Conservation (phyloP, 2,329 filamentous ascomycete species). For the Calonectria pseudoturangicola region DNA sequence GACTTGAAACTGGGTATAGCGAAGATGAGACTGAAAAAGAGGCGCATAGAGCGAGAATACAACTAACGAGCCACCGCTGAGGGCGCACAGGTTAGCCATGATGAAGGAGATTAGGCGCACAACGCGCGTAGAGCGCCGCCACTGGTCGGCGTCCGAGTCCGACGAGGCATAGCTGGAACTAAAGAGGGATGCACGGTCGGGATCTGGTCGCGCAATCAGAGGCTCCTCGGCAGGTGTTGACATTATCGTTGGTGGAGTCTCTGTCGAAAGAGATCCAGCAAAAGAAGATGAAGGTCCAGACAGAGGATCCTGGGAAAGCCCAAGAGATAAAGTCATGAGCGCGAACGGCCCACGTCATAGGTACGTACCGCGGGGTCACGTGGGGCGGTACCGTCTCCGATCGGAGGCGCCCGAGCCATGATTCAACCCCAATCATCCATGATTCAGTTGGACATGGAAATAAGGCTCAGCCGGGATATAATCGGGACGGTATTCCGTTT, state of each 20-base stretch:
- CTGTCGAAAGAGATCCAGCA: background rate
- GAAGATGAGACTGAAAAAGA: conserved; percentile 88
- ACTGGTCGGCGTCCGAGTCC: conserved; percentile 47
- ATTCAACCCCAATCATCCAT: conserved; percentile 9
- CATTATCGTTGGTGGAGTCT: conserved; percentile 43
- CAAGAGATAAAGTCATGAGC: conserved; percentile 22
- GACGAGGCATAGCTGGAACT: conserved; percentile 51
- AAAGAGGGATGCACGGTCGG: conserved; percentile 51
- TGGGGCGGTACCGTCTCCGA: background rate
- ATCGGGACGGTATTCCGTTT: background rate
- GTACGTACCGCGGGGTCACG: conserved; percentile 32
- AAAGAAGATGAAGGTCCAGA: conserved; percentile 2
- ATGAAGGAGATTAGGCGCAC: conserved; percentile 70
- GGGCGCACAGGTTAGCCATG: conserved; percentile 72
- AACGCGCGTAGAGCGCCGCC: conserved; percentile 55
- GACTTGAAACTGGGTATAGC: conserved; percentile 93
- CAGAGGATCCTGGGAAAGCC: conserved; percentile 33
- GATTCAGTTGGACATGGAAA: conserved; percentile 18
- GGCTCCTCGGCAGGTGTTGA: conserved; percentile 44
- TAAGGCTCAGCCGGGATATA: background rate
- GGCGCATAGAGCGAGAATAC: conserved; percentile 96
- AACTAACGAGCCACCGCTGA: conserved; percentile 93
- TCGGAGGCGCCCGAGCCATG: background rate
- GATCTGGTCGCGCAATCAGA: conserved; percentile 45
- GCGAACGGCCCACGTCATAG: conserved; percentile 34